Conservation (phyloP, 176 grass and related monocot genomes). For the Paspalum vaginatum region DNA sequence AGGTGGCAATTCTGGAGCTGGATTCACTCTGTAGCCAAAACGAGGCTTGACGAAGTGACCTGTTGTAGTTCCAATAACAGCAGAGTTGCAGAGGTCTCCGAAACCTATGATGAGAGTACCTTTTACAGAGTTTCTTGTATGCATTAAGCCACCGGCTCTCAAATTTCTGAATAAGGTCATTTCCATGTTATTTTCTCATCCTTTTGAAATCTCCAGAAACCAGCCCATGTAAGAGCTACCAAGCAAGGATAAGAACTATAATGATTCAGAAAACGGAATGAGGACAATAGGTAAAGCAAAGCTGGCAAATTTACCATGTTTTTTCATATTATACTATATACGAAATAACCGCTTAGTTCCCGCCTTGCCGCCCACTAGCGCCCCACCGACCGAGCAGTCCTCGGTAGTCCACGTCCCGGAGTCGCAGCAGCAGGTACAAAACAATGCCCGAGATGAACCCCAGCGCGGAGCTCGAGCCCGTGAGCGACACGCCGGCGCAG, state of each 20-base stretch:
- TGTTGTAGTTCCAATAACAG: conserved; percentile 34
- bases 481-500: conserved; percentile 76
- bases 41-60: conserved; percentile 1
- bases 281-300: not conserved
- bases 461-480: conserved; percentile 74
- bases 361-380: not conserved
- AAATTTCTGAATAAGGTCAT: not conserved
- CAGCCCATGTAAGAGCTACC: not conserved
- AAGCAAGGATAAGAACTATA: not conserved
- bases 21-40: not conserved
- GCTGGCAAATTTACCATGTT: not conserved
- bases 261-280: not conserved
- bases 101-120: not conserved
- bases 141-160: not conserved
- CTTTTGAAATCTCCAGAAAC: not conserved
- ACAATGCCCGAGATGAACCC: conserved; percentile 74
- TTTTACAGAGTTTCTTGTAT: not conserved
- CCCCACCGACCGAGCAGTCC: conserved; percentile 31
- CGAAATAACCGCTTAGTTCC: not conserved
- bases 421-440: conserved; percentile 56
- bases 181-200: not conserved
- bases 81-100: not conserved
- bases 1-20: conserved; percentile 11
- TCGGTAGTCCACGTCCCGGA: conserved; percentile 61
- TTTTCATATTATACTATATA: not conserved